Evolutionary conservation across 805 yeast genomes (phyloP), one percentile per base, ranked within the genome.

Genomic region (Schizosaccharomyces lindneri): DNA sequence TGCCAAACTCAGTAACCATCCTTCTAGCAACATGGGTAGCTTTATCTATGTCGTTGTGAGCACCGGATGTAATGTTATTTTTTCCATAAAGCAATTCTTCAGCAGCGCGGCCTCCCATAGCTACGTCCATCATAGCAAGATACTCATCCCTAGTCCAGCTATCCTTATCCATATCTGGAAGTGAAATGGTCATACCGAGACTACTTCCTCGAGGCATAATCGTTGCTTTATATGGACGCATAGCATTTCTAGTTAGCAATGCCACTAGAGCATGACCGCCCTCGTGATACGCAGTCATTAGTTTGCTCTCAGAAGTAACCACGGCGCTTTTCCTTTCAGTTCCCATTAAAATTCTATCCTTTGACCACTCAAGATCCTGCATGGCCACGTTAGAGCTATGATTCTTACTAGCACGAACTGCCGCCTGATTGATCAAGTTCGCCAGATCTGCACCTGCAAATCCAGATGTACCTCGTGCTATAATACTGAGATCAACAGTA

Each of bases 201-300:
- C 98, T 98, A 66, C 95, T 77, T 55, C 99, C 99, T 70, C 99
- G 80, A 57, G 98, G 98, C 65, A 93, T 77, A 65, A 93, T 89
- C 0, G 99, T 93, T 3, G 97, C 97, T 73, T 93, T 93, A 75
- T 93, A 93, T 65, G 93, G 77, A 1, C 96, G 89, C 2, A 95
- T 88, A 3, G 98, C 97, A 21, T 95, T 96, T 17, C 83, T 82
- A 4, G 96, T 87, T 72, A 79, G 93, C 81, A 93, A 79, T 11
- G 98, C 97, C 85, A 90, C 88, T 63, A 93, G 87, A 4, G 98
- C 98, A 74, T 93, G 99, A 3, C 99, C 99, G 21, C 98, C 99
- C 75, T 93, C 99, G 73, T 93, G 99, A 72, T 83, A 93, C 1
- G 98, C 98, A 19, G 99, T 93, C 65, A 90, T 88, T 67, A 80